A percentile compares a stretch with the other conserved stretches of the same genome.
These are phyloP conservation scores for Firmiana major DNA, from an alignment of 345 rosid genomes.

Conservation along the genomic window DNA sequence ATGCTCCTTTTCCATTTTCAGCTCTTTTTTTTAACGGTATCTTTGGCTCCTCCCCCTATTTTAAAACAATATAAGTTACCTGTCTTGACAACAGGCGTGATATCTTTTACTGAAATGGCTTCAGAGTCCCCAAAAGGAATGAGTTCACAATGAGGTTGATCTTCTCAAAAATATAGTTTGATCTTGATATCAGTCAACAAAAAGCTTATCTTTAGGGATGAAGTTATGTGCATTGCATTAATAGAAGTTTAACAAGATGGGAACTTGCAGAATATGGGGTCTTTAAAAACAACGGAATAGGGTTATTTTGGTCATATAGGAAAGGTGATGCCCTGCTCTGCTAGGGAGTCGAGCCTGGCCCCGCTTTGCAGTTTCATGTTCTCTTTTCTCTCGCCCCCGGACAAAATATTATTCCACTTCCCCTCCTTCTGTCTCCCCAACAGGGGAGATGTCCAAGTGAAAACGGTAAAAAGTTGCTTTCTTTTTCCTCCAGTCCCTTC, in stretches of 20 bases:
- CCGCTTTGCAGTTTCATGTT: not conserved
- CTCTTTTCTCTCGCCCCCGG: conserved; percentile 10
- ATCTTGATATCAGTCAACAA: not conserved
- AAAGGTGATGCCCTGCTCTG: not conserved
- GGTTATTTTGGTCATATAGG: conserved; percentile 13
- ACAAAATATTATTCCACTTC: conserved; percentile 21
- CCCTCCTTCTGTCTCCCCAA: conserved; percentile 16
- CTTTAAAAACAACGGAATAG: not conserved
- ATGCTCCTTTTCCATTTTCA: not conserved
- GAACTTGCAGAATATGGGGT: not conserved
- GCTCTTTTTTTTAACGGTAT: too few species aligned
- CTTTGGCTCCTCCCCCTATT: not conserved
- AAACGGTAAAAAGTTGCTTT: conserved; percentile 28
- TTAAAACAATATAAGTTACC: not conserved
- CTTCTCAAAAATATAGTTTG: not conserved
- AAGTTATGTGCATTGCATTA: not conserved
- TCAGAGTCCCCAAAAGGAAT: not conserved
- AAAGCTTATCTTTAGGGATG: too few species aligned
- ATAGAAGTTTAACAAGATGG: not conserved
- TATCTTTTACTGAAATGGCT: not conserved
- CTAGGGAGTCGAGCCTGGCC: not conserved
- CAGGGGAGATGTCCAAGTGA: not conserved
- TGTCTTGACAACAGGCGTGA: not conserved
- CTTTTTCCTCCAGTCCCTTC: not conserved
- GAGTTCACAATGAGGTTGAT: not conserved